phyloP scores from a whole-genome alignment of 140 eudicot species.

The Senecio squalidus region DNA sequence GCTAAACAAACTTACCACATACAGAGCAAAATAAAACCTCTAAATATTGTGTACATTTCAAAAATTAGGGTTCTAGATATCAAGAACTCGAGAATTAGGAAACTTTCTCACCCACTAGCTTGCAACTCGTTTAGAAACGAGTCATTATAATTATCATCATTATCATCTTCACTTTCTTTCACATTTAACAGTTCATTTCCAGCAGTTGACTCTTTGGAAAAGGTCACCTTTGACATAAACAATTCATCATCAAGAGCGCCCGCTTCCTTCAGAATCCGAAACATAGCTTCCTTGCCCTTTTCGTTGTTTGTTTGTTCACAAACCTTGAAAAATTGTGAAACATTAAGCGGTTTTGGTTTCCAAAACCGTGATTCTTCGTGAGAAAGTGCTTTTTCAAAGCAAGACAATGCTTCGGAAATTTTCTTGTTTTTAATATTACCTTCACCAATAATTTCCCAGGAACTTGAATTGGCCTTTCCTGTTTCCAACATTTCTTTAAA shows the following conservation, averaged over 20 bases:
- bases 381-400: constrained; percentile 51
- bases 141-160: constrained; percentile 29
- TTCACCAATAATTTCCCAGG: constrained; percentile 85
- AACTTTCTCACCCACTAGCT: constrained; percentile 31
- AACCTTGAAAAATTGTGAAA: constrained; percentile 40
- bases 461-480: constrained; percentile 59
- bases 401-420: constrained; percentile 53
- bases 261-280: constrained; percentile 47
- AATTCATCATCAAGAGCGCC: constrained; percentile 57
- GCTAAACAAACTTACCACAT: constrained; percentile 14
- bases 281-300: constrained; percentile 51
- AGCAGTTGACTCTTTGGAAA: constrained; percentile 15
- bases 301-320: constrained; percentile 43
- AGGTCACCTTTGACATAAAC: constrained; percentile 42
- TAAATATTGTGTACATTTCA: constrained; percentile 5
- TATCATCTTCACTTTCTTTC: constrained; percentile 27
- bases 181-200: constrained; percentile 14
- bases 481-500: constrained; percentile 52
- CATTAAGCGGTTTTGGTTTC: constrained; percentile 61
- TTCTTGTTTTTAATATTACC: constrained; percentile 38
- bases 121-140: constrained; percentile 49
- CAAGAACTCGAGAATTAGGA: neutral
- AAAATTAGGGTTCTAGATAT: constrained; percentile 1
- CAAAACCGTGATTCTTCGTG: constrained; percentile 55
- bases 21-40: neutral